Base-by-base conservation (phyloP, 345 rosid genomes). In the Moricandia moricandioides region DNA sequence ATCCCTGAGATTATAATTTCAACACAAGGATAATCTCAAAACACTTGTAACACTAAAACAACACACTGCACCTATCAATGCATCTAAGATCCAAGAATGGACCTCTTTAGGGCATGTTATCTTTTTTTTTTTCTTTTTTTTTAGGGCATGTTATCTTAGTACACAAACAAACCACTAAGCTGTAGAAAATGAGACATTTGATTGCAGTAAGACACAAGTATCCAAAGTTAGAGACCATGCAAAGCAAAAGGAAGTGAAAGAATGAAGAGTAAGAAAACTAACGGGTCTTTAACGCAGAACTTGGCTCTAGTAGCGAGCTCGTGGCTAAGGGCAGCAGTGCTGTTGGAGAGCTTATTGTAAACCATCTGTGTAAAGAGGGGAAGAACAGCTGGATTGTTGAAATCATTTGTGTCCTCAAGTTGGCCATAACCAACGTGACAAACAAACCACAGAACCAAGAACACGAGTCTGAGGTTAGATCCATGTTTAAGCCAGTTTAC, bases 221-320 rank as follows among this genome's bases (percentile, higher is more conserved):
- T 51, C 57, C 57, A 51, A 51, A 51, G 17, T 0, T 51, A 51
- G 26, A 51, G 2, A 7, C 57, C 57, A 51, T 12, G 49, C 14
- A 12, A 12, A 43, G 49, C 49, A 43, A 43, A 21, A 37, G 27
- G 34, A 8, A 75, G 79, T 21, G 57, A 26, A 51, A 51, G 57
- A 4, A 16, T 17, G 24, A 2, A 51, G 57, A 51, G 26, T 10
- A 16, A 51, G 57, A 8, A 17, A 51, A 51, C 91, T 87, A 43
- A 94, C 97, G 84, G 86, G 83, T 91, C 85, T 78, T 66, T 87
- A 57, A 94, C 73, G 81, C 97, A 94, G 84, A 89, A 90, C 35
- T 84, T 83, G 71, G 88, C 86, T 33, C 81, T 68, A 4, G 71
- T 74, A 37, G 80, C 79, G 62, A 94, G 80, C 71, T 84, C 87